Evolutionary conservation across 2,329 filamentous ascomycete species (phyloP), one percentile per base, ranked within the genome.

Genomic region (Dactylellina cionopaga): DNA sequence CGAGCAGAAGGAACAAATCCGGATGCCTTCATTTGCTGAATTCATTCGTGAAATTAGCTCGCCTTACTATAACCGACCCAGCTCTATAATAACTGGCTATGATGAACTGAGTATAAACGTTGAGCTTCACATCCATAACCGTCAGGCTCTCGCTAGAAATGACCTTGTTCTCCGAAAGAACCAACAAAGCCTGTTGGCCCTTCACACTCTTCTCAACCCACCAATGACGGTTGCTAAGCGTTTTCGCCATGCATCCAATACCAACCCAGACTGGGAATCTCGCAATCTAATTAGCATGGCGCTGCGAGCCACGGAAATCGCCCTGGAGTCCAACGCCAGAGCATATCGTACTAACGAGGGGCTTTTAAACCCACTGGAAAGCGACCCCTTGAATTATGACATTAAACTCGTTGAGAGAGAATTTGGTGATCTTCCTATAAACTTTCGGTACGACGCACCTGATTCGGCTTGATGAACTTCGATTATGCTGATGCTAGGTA

Each of bases 361-460:
- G 33, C 6, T 24, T 27, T 55, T 39, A 11, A 55, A 55, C 17
- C 51, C 51, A n/a, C n/a, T n/a, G n/a, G n/a, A n/a, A n/a, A n/a
- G n/a, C n/a, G n/a, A n/a, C n/a, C n/a, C n/a, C n/a, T n/a, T n/a
- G n/a, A n/a, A n/a, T n/a, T n/a, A n/a, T n/a, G n/a, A n/a, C n/a
- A n/a, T n/a, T n/a, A n/a, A n/a, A n/a, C n/a, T n/a, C n/a, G n/a
- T n/a, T n/a, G n/a, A n/a, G n/a, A n/a, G n/a, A n/a, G n/a, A n/a
- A n/a, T n/a, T n/a, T n/a, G n/a, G n/a, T n/a, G n/a, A n/a, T n/a
- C n/a, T n/a, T n/a, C n/a, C n/a, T n/a, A n/a, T n/a, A n/a, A n/a
- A n/a, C n/a, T n/a, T n/a, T n/a, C n/a, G n/a, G n/a, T n/a, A n/a
- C n/a, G n/a, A n/a, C n/a, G n/a, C n/a, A n/a, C n/a, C n/a, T n/a